Evolutionary conservation across 768 basidiomycete species (phyloP).

Genomic region (Lactarius akahatsu): DNA sequence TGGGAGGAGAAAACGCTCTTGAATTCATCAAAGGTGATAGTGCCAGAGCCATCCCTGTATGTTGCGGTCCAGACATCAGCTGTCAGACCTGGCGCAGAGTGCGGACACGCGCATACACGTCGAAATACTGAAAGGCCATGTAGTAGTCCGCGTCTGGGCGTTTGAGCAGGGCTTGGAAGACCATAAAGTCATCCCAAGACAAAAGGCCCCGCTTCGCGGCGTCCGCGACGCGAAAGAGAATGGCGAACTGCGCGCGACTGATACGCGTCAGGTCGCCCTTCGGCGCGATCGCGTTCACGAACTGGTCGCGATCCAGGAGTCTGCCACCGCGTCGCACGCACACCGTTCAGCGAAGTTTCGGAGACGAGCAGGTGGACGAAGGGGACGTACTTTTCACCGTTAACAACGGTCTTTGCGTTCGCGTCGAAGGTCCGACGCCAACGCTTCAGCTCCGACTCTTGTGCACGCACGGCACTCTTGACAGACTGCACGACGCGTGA

Average conservation of each 20-base stretch:
- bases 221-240: slow-evolving; percentile 89
- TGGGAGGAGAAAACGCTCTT: slow-evolving; percentile 86
- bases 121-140: slow-evolving; percentile 96
- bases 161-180: slow-evolving; percentile 92
- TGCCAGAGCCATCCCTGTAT: slow-evolving; percentile 81
- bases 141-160: slow-evolving; percentile 95
- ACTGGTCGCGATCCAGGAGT: slow-evolving; percentile 82
- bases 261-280: slow-evolving; percentile 82
- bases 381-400: slow-evolving; percentile 75
- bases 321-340: slow-evolving; percentile 41
- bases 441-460: slow-evolving; percentile 80
- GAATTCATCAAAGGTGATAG: slow-evolving; percentile 93
- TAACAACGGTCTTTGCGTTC: slow-evolving; percentile 68
- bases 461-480: slow-evolving; percentile 64
- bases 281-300: slow-evolving; percentile 95
- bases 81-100: slow-evolving; percentile 3
- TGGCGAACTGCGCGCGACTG: slow-evolving; percentile 81
- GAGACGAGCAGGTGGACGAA: neutral
- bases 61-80: neutral
- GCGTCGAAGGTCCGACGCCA: slow-evolving; percentile 88
- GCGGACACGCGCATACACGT: slow-evolving; percentile 53
- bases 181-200: slow-evolving; percentile 94
- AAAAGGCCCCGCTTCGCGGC: slow-evolving; percentile 69
- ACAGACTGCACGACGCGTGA: slow-evolving; percentile 55
- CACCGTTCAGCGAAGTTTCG: neutral